phyloP scores from a whole-genome alignment of 306 rosid genomes.

The Pterocarpus santalinus region DNA sequence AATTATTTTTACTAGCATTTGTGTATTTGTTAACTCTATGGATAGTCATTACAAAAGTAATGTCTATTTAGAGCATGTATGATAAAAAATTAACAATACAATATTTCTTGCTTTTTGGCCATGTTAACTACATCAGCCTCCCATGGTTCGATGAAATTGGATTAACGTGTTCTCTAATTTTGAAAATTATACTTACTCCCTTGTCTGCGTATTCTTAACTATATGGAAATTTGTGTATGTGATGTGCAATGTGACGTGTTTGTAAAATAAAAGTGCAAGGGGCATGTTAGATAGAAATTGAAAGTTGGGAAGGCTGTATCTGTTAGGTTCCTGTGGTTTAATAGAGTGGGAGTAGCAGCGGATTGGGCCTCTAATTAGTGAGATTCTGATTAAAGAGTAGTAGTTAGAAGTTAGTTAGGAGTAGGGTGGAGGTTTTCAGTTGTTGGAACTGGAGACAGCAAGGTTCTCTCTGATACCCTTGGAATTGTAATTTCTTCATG shows the following conservation, averaged over 20 bases:
- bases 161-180: not conserved
- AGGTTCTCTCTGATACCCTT: not conserved
- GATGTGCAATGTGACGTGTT: not conserved
- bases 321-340: not conserved
- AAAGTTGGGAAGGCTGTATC: not conserved
- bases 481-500: not conserved
- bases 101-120: not conserved
- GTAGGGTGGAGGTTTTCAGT: not conserved
- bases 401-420: not conserved
- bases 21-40: constrained; percentile 4
- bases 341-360: not conserved
- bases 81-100: not conserved
- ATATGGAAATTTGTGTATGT: not conserved
- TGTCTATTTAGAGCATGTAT: not conserved
- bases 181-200: not conserved
- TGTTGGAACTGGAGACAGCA: not conserved
- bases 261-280: not conserved
- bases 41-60: not conserved
- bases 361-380: not conserved
- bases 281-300: not conserved
- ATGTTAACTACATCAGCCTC: not conserved
- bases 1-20: not conserved
- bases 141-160: not conserved
- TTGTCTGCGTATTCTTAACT: not conserved
- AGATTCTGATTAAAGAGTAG: not conserved